phyloP scores from a whole-genome alignment of 345 rosid species.

The Sonneratia caseolaris region DNA sequence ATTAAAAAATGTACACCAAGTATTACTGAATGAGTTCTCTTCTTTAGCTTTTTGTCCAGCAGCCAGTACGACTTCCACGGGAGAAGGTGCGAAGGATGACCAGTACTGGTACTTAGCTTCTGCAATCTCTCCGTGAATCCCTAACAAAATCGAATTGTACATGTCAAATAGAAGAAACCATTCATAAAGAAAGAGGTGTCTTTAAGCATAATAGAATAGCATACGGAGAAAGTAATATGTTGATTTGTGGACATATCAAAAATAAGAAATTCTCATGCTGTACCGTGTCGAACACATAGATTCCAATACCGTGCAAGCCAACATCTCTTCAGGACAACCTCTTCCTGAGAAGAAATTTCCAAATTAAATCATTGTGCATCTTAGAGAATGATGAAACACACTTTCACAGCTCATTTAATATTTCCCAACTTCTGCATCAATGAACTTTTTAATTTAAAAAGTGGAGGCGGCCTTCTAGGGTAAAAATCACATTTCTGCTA shows the following conservation, averaged over 20 bases:
- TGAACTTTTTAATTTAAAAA: no score
- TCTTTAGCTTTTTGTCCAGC: slow-evolving; percentile 70
- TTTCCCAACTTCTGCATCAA: background rate
- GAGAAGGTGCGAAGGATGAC: slow-evolving; percentile 90
- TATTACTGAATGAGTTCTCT: slow-evolving; percentile 29
- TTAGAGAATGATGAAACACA: background rate
- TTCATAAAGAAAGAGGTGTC: background rate
- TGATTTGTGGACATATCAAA: background rate
- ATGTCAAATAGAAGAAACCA: background rate
- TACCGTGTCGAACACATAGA: slow-evolving; percentile 72
- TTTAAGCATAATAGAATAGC: background rate
- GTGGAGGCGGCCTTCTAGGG: background rate
- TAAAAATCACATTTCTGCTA: background rate
- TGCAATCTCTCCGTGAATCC: slow-evolving; percentile 69
- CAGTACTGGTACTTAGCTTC: slow-evolving; percentile 58
- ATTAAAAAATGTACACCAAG: background rate
- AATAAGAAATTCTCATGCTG: background rate
- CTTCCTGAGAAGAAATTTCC: slow-evolving; percentile 64
- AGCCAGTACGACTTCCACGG: slow-evolving; percentile 56
- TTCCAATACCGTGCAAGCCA: slow-evolving; percentile 99
- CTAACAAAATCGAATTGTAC: slow-evolving; percentile 26
- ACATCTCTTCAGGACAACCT: slow-evolving; percentile 91
- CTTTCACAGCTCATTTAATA: background rate
- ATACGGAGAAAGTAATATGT: background rate
- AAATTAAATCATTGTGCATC: slow-evolving; percentile 13